These are phyloP conservation scores for Boletellus emodensis DNA, from an alignment of 768 basidiomycete species.

Conservation along the genomic window DNA sequence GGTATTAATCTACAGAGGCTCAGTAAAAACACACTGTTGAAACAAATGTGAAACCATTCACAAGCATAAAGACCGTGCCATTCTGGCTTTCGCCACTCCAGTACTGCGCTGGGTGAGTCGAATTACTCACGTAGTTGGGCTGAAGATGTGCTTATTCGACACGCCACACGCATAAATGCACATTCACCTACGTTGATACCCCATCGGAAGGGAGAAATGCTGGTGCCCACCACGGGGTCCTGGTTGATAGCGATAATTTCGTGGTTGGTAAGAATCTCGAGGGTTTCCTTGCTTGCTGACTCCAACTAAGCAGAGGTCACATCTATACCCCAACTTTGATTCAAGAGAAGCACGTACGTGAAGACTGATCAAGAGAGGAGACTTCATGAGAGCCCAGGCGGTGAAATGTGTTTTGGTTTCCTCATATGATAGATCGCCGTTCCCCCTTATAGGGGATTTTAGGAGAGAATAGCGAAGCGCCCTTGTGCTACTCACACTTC, in stretches of 20 bases:
- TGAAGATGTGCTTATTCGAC: conserved; percentile 6
- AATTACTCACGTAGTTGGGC: conserved; percentile 38
- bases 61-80: conserved; percentile 66
- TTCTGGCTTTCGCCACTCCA: conserved; percentile 67
- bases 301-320: conserved; percentile 38
- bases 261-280: conserved; percentile 56
- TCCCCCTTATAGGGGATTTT: conserved; percentile 42
- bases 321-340: not conserved
- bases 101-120: conserved; percentile 60
- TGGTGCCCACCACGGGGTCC: conserved; percentile 57
- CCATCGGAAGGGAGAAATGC: conserved; percentile 66
- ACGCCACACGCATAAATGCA: not conserved
- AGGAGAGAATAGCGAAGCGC: not conserved
- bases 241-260: conserved; percentile 70
- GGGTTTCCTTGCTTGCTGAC: conserved; percentile 43
- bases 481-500: conserved; percentile 42
- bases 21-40: not conserved
- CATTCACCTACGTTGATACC: conserved; percentile 51
- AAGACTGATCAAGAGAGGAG: conserved; percentile 61
- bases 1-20: conserved; percentile 49
- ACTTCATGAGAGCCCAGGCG: conserved; percentile 69
- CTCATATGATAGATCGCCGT: conserved; percentile 56
- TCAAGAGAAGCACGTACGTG: conserved; percentile 36
- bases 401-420: conserved; percentile 71
- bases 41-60: conserved; percentile 22